A percentile compares a stretch with the other conserved stretches of the same genome.
phyloP scores from a whole-genome alignment of 495 filamentous ascomycete genomes.

The Penicillium lividum region DNA sequence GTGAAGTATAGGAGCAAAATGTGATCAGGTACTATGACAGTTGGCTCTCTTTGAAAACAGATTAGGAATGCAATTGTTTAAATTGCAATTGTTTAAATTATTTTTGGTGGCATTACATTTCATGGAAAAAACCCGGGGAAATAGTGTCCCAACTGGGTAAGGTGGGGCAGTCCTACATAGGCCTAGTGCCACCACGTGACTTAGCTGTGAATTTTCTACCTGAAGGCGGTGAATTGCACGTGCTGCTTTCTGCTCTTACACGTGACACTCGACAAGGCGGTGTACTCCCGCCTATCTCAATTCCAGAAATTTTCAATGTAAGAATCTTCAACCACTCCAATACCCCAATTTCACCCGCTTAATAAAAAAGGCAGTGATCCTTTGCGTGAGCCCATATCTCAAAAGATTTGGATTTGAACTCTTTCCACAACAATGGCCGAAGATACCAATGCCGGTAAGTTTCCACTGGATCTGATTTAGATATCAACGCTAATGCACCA shows the following conservation, averaged over 20 bases:
- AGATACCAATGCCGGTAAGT: constrained; percentile 41
- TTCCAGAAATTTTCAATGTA: constrained; percentile 18
- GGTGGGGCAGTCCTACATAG: no score
- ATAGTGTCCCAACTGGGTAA: neutral
- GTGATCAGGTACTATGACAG: neutral
- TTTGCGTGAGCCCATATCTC: constrained; percentile 44
- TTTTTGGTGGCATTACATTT: neutral
- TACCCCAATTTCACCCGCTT: constrained; percentile 18
- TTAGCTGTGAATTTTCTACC: no score
- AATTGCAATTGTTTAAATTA: neutral
- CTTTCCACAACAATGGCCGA: constrained; percentile 38
- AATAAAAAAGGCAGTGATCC: constrained; percentile 44
- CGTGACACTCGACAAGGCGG: neutral
- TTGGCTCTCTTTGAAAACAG: neutral
- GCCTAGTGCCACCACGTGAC: neutral
- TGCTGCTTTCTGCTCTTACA: neutral
- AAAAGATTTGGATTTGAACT: constrained; percentile 26
- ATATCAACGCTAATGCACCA: constrained; percentile 19
- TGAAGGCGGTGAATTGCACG: neutral
- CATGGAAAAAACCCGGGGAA: neutral
- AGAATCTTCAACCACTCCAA: constrained; percentile 17
- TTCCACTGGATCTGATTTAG: neutral
- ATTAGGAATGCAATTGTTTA: no score
- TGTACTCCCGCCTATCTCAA: constrained; percentile 4
- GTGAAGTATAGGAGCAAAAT: neutral